These are phyloP conservation scores for Carallia brachiata DNA, from an alignment of 345 rosid species.

Conservation along the genomic window DNA sequence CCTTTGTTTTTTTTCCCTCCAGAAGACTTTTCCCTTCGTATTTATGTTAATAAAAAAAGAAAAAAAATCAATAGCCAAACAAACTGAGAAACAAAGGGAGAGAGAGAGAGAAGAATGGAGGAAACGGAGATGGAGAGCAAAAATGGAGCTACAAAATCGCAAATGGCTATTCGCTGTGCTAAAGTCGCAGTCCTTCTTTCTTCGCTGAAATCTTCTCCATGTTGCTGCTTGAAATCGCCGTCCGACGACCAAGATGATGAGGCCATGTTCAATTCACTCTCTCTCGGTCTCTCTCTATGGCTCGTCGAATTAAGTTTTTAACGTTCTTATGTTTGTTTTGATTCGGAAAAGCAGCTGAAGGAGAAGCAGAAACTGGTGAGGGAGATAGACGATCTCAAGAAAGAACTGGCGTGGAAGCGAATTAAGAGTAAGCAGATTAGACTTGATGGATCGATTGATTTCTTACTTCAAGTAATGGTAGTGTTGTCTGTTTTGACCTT, in stretches of 20 bases:
- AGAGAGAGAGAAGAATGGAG: conserved; percentile 3
- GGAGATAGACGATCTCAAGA: conserved; percentile 22
- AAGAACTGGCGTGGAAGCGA: conserved; percentile 30
- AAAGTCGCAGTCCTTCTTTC: conserved; percentile 22
- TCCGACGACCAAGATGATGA: conserved; percentile 6
- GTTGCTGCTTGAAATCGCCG: conserved; percentile 3
- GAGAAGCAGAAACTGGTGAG: conserved; percentile 21
- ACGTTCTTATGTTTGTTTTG: neutral
- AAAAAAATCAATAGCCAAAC: no score
- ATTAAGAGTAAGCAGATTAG: conserved; percentile 24
- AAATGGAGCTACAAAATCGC: conserved; percentile 14
- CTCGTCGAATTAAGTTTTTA: neutral
- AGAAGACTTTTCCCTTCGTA: no score
- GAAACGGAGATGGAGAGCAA: conserved; percentile 9
- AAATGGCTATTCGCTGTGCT: conserved; percentile 27
- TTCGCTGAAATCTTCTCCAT: conserved; percentile 15
- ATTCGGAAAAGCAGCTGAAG: neutral
- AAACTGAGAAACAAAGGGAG: neutral
- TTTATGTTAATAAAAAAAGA: no score
- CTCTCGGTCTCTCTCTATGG: neutral
- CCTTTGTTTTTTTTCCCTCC: no score
- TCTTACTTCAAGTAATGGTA: conserved; percentile 22
- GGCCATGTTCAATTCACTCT: neutral
- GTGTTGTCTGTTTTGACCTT: conserved; percentile 15
- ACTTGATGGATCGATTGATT: conserved; percentile 25